phyloP scores from a whole-genome alignment of 768 basidiomycete genomes.

The Neoboletus brunneissimus region DNA sequence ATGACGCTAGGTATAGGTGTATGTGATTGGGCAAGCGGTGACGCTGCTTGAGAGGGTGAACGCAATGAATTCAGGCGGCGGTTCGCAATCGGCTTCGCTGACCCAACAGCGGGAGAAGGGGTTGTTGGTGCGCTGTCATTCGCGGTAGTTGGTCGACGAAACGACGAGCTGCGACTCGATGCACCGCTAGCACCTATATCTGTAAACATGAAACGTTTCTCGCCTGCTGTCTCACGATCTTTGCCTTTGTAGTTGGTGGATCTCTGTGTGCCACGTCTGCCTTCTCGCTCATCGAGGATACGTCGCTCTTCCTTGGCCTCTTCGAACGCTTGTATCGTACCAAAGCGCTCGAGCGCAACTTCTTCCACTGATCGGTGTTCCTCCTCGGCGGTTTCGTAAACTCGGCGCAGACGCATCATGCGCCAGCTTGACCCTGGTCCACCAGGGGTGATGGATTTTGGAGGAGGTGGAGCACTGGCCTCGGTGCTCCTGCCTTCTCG shows the following conservation, averaged over 20 bases:
- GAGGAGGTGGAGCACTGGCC: slow-evolving; percentile 37
- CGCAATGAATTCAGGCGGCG: slow-evolving; percentile 61
- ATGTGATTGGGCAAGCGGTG: slow-evolving; percentile 57
- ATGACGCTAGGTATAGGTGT: slow-evolving; percentile 92
- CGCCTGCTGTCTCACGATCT: slow-evolving; percentile 38
- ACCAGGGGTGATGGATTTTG: slow-evolving; percentile 65
- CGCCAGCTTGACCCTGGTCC: slow-evolving; percentile 95
- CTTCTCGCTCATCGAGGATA: slow-evolving; percentile 79
- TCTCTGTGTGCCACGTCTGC: slow-evolving; percentile 42
- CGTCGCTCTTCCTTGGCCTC: slow-evolving; percentile 86
- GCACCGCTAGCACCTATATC: slow-evolving; percentile 58
- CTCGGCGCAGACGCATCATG: slow-evolving; percentile 91
- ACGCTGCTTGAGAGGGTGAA: slow-evolving; percentile 55
- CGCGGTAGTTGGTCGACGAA: slow-evolving; percentile 74
- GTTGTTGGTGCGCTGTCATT: slow-evolving; percentile 56
- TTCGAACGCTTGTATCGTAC: slow-evolving; percentile 78
- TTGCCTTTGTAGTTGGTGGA: slow-evolving; percentile 37
- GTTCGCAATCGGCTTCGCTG: slow-evolving; percentile 38
- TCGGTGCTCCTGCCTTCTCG: slow-evolving; percentile 42
- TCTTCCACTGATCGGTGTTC: slow-evolving; percentile 70
- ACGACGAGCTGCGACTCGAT: slow-evolving; percentile 82
- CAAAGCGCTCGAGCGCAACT: slow-evolving; percentile 87
- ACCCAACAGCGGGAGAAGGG: slow-evolving; percentile 40
- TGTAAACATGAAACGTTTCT: slow-evolving; percentile 66
- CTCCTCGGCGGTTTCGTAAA: slow-evolving; percentile 89